phyloP scores from a whole-genome alignment of 345 rosid species.

The Clausena lansium region DNA sequence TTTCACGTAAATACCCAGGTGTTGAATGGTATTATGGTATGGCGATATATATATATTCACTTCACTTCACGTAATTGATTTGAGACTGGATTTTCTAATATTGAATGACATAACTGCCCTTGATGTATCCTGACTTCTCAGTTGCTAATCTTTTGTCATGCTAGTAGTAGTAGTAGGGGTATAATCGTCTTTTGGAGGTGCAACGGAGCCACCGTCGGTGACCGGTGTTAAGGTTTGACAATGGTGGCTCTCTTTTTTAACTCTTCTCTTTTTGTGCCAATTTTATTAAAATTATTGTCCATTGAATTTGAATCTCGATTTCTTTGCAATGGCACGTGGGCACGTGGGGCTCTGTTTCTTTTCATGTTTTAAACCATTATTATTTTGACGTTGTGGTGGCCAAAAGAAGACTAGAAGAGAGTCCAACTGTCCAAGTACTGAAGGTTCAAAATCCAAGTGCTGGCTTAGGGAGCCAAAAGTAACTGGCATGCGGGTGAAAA shows the following conservation, averaged over 20 bases:
- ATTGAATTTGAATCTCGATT: background rate
- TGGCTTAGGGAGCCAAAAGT: background rate
- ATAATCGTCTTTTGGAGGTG: background rate
- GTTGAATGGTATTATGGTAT: background rate
- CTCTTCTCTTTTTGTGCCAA: background rate
- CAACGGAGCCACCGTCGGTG: background rate
- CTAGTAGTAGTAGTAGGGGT: background rate
- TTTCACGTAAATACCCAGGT: slow-evolving; percentile 4
- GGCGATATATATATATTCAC: background rate
- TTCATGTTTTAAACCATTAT: background rate
- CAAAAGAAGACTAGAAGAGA: background rate
- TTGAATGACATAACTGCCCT: background rate
- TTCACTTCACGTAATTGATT: no score
- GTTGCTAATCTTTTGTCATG: background rate
- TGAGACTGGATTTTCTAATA: background rate
- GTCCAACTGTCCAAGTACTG: no score
- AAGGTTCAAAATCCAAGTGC: background rate
- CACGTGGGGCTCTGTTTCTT: background rate
- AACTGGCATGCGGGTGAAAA: no score
- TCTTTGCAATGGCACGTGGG: slow-evolving; percentile 11
- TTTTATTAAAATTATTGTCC: background rate
- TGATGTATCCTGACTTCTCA: background rate
- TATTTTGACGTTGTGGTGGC: background rate
- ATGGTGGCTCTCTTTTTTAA: background rate
- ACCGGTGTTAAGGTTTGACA: background rate